Base-by-base conservation (phyloP, 148 eudicot species). In the Pharnaceum exiguum region DNA sequence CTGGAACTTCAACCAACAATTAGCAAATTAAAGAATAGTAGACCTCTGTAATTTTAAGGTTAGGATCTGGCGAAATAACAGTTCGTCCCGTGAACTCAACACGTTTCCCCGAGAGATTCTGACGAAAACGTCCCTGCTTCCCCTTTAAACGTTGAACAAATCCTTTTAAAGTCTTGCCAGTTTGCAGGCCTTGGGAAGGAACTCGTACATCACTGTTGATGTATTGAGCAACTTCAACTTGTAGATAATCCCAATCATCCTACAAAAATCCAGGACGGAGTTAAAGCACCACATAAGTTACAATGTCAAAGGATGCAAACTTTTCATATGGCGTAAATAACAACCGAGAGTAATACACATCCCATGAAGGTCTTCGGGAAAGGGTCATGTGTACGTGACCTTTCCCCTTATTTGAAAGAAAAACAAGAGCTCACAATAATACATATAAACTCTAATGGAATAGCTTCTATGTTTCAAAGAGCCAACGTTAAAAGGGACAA, bases 61-160 rank as follows among this genome's bases (percentile, higher is more conserved):
- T 94, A 55, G 99, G 99, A 68, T 94, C 99, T 23, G 99, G 99
- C 27, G 98, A 93, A 57, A 94, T 94, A 31, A 94, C 99, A 35
- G 99, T 94, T 59, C 99, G 75, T 40, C 99, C 99, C 36, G 99
- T 94, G 66, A 73, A 94, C 60, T 94, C 96, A 67, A 89, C 99
- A 75, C 99, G 99, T 79, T 94, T 93, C 31, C 99, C 99, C 25
- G 91, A 89, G 61, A 94, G 69, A 64, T 94, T 94, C 36, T 82
- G 85, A 30, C 99, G 96, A 52, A 94, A 94, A 16, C 99, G 84
- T 38, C 99, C 99, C 73, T 89, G 91, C 70, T 94, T 89, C 57
- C 99, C 99, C 73, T 89, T 94, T 42, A 94, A 86, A 24, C 96
- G 91, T 72, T 94, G 99, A 67, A 89, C 85, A 75, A 94, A 77